These are phyloP conservation scores for Corinectria fuckeliana DNA, from an alignment of 2,329 filamentous ascomycete species.

Conservation along the genomic window DNA sequence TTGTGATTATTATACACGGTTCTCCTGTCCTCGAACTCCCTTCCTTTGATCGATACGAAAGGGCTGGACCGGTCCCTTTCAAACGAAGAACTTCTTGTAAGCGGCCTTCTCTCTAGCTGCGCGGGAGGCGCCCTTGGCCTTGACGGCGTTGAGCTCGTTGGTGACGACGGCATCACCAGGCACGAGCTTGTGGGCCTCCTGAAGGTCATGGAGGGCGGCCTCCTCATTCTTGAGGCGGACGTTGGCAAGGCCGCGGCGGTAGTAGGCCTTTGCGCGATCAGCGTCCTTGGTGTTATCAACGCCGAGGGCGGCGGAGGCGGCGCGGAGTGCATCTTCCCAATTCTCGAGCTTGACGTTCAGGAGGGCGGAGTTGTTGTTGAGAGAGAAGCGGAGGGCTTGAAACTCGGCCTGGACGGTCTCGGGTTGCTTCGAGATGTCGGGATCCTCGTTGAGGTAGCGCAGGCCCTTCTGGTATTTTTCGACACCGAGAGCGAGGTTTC, in stretches of 20 bases:
- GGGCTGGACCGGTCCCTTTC: too few relatives aligned
- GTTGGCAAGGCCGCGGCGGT: conserved; percentile 79
- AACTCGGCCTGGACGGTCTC: conserved; percentile 71
- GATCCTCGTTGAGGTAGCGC: conserved; percentile 87
- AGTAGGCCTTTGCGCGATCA: conserved; percentile 89
- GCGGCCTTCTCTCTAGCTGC: conserved; percentile 89
- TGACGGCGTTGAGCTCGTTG: conserved; percentile 78
- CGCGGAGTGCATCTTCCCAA: conserved; percentile 73
- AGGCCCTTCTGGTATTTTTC: conserved; percentile 95
- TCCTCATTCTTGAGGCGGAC: conserved; percentile 85
- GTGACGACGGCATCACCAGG: conserved; percentile 77
- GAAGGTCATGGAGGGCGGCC: conserved; percentile 74
- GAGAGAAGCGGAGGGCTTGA: conserved; percentile 77
- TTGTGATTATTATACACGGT: conserved; percentile 12
- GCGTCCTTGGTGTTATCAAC: conserved; percentile 70
- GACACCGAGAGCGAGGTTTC: conserved; percentile 72
- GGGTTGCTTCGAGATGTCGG: conserved; percentile 74
- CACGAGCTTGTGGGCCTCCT: conserved; percentile 75
- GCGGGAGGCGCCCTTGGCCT: conserved; percentile 75
- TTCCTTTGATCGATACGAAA: background rate
- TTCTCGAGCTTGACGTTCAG: conserved; percentile 80
- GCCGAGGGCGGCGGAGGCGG: conserved; percentile 76
- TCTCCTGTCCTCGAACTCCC: conserved; percentile 12
- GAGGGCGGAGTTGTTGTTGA: conserved; percentile 89
- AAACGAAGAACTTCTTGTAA: conserved; percentile 89